These are phyloP conservation scores for Alternaria infectoria DNA, from an alignment of 2,329 filamentous ascomycete species.

Conservation along the genomic window DNA sequence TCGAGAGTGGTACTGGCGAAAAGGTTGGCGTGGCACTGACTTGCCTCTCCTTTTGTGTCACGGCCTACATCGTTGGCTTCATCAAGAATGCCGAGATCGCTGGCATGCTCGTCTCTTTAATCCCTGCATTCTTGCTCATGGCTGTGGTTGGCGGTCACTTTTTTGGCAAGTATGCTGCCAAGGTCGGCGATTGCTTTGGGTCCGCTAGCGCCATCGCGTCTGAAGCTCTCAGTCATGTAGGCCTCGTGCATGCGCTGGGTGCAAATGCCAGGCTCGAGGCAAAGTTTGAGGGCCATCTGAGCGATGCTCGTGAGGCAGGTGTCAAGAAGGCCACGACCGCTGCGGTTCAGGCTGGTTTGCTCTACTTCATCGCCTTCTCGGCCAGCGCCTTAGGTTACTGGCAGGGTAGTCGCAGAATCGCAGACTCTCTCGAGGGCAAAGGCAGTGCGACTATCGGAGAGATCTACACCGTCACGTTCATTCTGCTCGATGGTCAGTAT, in stretches of 20 bases:
- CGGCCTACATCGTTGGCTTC: constrained; percentile 71
- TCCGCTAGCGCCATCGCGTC: constrained; percentile 68
- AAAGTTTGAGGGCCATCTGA: constrained; percentile 63
- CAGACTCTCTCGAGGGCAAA: constrained; percentile 48
- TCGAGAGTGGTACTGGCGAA: constrained; percentile 72
- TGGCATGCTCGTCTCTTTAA: constrained; percentile 67
- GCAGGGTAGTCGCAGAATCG: constrained; percentile 66
- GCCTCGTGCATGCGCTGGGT: constrained; percentile 69
- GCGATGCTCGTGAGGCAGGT: constrained; percentile 58
- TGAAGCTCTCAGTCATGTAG: constrained; percentile 65
- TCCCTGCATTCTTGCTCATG: constrained; percentile 69
- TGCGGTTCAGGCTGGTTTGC: constrained; percentile 64
- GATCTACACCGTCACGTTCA: constrained; percentile 63
- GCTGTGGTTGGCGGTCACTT: constrained; percentile 62
- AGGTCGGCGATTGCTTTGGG: constrained; percentile 61
- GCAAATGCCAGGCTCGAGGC: constrained; percentile 65
- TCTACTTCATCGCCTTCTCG: constrained; percentile 72
- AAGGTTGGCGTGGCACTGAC: constrained; percentile 72
- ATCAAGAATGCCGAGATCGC: constrained; percentile 68
- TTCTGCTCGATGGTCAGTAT: constrained; percentile 57
- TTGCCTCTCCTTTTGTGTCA: constrained; percentile 69
- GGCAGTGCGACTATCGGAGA: constrained; percentile 51
- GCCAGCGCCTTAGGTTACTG: constrained; percentile 73
- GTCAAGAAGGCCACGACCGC: constrained; percentile 65
- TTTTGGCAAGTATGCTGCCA: constrained; percentile 58